These are phyloP conservation scores for Musa balbisiana DNA, from an alignment of 202 grass and related monocot genomes.

Conservation along the genomic window DNA sequence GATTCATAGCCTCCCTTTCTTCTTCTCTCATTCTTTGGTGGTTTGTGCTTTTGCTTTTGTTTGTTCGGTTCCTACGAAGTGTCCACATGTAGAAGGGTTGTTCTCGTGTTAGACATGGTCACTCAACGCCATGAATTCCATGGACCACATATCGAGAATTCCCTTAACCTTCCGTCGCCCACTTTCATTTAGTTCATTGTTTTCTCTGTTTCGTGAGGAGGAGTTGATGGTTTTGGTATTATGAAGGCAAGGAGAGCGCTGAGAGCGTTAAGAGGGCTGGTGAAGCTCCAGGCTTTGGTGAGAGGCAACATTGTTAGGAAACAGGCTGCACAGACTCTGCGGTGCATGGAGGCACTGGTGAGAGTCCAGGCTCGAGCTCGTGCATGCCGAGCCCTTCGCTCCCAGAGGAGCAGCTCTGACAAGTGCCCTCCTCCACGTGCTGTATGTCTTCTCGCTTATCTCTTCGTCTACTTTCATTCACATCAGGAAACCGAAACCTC, in stretches of 20 bases:
- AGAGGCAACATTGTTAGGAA: not conserved
- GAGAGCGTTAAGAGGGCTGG: not conserved
- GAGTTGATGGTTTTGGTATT: not conserved
- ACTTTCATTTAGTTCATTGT: not conserved
- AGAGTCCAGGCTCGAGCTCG: conserved; percentile 2
- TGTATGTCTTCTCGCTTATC: not conserved
- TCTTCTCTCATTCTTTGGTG: too few species aligned
- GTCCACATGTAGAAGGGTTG: too few species aligned
- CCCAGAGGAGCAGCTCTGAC: not conserved
- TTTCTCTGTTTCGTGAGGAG: not conserved
- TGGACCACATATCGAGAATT: too few species aligned
- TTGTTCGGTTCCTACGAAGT: too few species aligned
- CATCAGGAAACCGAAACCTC: too few species aligned
- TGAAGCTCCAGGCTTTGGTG: not conserved
- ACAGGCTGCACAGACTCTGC: not conserved
- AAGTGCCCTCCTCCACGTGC: not conserved
- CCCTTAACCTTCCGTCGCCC: too few species aligned
- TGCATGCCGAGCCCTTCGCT: not conserved
- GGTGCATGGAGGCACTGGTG: not conserved
- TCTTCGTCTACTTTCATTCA: not conserved
- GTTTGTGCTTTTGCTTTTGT: too few species aligned
- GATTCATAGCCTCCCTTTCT: too few species aligned
- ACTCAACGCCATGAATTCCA: too few species aligned
- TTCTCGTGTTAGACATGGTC: too few species aligned
- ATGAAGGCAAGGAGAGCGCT: not conserved